Conservation (phyloP, 2,329 filamentous ascomycete genomes). For the Hypoxylon sp. region DNA sequence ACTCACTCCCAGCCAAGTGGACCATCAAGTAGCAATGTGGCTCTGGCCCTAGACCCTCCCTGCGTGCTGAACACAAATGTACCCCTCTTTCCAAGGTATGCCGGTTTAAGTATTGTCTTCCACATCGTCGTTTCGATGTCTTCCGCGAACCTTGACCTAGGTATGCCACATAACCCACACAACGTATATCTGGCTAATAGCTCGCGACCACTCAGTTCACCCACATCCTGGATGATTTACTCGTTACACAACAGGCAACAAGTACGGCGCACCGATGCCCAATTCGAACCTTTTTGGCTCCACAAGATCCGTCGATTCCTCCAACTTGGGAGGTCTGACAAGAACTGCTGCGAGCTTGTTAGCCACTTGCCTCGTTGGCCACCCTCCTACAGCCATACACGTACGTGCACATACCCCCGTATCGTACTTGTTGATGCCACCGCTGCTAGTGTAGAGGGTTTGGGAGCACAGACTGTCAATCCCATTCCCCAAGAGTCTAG, state of each 20-base stretch:
- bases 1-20: conserved; percentile 38
- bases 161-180: conserved; percentile 42
- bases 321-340: conserved; percentile 33
- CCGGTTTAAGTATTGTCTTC: conserved; percentile 40
- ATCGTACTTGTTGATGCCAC: conserved; percentile 21
- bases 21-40: conserved; percentile 43
- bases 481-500: conserved; percentile 35
- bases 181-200: conserved; percentile 45
- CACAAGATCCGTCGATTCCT: conserved; percentile 44
- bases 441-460: conserved; percentile 11
- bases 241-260: conserved; percentile 42
- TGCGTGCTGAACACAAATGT: conserved; percentile 35
- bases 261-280: conserved; percentile 41
- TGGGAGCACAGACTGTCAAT: conserved; percentile 43
- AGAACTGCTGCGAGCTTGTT: conserved; percentile 31
- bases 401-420: conserved; percentile 23
- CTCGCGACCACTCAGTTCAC: conserved; percentile 35
- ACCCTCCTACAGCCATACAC: conserved; percentile 30
- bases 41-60: conserved; percentile 39
- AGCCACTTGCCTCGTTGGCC: conserved; percentile 27
- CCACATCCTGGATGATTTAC: conserved; percentile 36
- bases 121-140: conserved; percentile 29
- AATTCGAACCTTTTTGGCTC: conserved; percentile 36
- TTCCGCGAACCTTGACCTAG: conserved; percentile 43
- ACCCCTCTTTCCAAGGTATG: conserved; percentile 44